phyloP scores from a whole-genome alignment of 2,329 filamentous ascomycete genomes.

The Diaporthe sp. region DNA sequence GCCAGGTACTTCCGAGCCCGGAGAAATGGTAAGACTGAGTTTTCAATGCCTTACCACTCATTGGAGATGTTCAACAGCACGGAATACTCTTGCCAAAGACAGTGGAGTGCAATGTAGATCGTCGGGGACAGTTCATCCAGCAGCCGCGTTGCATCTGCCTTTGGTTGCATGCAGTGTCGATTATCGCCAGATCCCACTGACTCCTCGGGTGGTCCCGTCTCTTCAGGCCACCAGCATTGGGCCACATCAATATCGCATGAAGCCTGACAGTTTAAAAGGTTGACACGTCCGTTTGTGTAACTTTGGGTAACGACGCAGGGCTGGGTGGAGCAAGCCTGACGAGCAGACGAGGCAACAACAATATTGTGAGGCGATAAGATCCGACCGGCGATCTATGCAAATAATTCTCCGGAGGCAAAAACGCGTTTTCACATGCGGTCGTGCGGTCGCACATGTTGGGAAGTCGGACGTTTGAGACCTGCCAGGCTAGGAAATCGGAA shows the following conservation, averaged over 20 bases:
- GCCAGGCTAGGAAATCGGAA: slow-evolving; percentile 2
- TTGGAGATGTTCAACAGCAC: slow-evolving; percentile 4
- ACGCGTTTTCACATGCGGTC: not conserved
- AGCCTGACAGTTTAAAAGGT: not conserved
- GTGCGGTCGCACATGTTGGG: slow-evolving; percentile 10
- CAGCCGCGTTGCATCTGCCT: slow-evolving; percentile 17
- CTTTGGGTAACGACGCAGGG: slow-evolving; percentile 48
- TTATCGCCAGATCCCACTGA: slow-evolving; percentile 30
- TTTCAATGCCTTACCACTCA: slow-evolving; percentile 36
- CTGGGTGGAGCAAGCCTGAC: slow-evolving; percentile 36
- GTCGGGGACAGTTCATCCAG: not conserved
- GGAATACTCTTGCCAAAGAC: not conserved
- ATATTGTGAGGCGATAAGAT: slow-evolving; percentile 37
- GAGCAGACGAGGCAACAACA: slow-evolving; percentile 36
- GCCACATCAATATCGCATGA: slow-evolving; percentile 34
- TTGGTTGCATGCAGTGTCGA: slow-evolving; percentile 16
- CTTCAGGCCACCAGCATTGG: slow-evolving; percentile 8
- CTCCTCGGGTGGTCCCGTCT: slow-evolving; percentile 22
- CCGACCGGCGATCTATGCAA: slow-evolving; percentile 9
- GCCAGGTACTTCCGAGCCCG: slow-evolving; percentile 33
- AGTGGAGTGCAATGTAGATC: not conserved
- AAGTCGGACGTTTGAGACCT: not conserved
- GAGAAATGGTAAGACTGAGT: slow-evolving; percentile 37
- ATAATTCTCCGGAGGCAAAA: slow-evolving; percentile 32
- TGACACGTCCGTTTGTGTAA: slow-evolving; percentile 43